phyloP scores from a whole-genome alignment of 192 early-diverging fungal genomes.

The Polychytrium aggregatum region DNA sequence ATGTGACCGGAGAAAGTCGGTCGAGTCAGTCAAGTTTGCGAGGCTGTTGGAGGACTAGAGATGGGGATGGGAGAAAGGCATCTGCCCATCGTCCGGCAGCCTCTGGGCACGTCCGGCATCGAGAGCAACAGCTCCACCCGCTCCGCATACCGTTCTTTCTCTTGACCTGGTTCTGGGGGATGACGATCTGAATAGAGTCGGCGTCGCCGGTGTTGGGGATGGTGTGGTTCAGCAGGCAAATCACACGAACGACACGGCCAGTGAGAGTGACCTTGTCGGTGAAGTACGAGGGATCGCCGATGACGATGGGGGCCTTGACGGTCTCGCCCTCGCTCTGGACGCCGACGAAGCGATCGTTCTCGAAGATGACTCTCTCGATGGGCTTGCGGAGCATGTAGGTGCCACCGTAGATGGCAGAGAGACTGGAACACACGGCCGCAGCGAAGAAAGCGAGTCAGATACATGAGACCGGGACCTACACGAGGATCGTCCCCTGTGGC shows the following conservation, averaged over 20 bases:
- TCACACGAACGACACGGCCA: slow-evolving; percentile 86
- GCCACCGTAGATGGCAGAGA: slow-evolving; percentile 96
- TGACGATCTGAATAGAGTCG: slow-evolving; percentile 90
- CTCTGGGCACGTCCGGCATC: too few relatives aligned
- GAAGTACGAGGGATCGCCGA: slow-evolving; percentile 96
- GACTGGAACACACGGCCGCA: slow-evolving; percentile 31
- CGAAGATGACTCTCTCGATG: slow-evolving; percentile 82
- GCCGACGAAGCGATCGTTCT: slow-evolving; percentile 74
- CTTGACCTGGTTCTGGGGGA: slow-evolving; percentile 94
- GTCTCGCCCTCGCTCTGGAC: slow-evolving; percentile 80
- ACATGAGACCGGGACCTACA: neutral
- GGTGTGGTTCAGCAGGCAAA: slow-evolving; percentile 85
- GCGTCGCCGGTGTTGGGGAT: slow-evolving; percentile 78
- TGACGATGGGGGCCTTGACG: slow-evolving; percentile 76
- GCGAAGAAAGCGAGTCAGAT: too few relatives aligned
- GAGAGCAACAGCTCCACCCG: too few relatives aligned
- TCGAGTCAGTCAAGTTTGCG: neutral
- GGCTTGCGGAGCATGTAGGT: slow-evolving; percentile 97
- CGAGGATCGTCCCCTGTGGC: neutral
- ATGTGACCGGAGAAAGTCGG: neutral
- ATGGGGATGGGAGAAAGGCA: too few relatives aligned
- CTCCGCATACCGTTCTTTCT: slow-evolving; percentile 76
- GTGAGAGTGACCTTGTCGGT: slow-evolving; percentile 64
- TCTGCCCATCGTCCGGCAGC: too few relatives aligned
- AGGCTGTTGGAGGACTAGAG: too few relatives aligned